Evolutionary conservation across 1,284 basidiomycete species (phyloP), one percentile per base, ranked within the genome.

Genomic region (Puccinia horiana): DNA sequence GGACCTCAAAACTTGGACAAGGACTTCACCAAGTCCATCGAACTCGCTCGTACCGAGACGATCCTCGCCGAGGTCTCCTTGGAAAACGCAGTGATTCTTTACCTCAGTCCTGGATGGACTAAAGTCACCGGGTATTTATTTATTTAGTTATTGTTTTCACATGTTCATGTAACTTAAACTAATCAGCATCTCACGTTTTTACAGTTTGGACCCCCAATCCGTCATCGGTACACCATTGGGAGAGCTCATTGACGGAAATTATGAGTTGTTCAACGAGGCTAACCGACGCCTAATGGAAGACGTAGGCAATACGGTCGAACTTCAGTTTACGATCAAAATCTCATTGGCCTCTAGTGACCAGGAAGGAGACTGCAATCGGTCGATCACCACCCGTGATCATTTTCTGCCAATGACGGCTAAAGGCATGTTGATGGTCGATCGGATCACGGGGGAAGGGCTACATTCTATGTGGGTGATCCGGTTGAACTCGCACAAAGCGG

Each of bases 391-490:
- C 83, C 35, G 44, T 82, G 87, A 87, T 90, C 84, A 88, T 92
- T 85, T 63, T 95, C 92, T 87, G 93, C 94, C 86, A 91, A 96
- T 99, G 92, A 95, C 98, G 85, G 97, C 94, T 56, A 97, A 97
- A 86, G 97, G 97, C 32, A 98, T 99, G 96, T 91, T 99, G 84
- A 96, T 99, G 92, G 91, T 94, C 84, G 95, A 97, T 87, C 91
- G 94, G 49, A 91, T 94, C 86, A 92, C 92, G 78, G 93, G 93
- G 5, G 90, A 91, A 83, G 92, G 94, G 2, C 94, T 95, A 32
- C 97, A 99, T 87, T 97, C 96, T 5, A 98, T 99, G 96, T 99
- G 97, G 97, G 96, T 98, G 61, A 91, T 98, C 86, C 95, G 94
- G 85, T 94, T 96, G 0, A 86, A 83, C 20, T 83, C 85, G 56